Evolutionary conservation across 2,329 filamentous ascomycete species (phyloP).

Genomic region (Apiospora malaysiana): DNA sequence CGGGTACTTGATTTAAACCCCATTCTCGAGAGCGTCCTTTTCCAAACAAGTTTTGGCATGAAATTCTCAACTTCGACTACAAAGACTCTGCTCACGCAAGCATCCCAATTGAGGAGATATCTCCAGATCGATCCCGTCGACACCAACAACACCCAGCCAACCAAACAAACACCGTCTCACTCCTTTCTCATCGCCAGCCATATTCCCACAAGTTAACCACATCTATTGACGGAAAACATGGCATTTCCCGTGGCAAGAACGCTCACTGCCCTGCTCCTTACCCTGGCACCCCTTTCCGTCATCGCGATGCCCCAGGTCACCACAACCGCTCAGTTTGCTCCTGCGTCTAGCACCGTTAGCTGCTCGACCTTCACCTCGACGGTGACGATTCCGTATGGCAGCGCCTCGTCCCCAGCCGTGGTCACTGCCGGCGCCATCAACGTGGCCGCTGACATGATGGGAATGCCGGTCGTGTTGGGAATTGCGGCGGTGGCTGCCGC

Average conservation of each 20-base stretch:
- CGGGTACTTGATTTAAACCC: neutral
- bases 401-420: neutral
- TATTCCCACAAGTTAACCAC: neutral
- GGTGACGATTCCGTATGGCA: neutral
- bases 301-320: neutral
- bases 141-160: neutral
- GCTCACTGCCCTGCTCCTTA: neutral
- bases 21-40: neutral
- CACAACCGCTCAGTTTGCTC: neutral
- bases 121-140: neutral
- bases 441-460: neutral
- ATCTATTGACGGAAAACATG: neutral
- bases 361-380: neutral
- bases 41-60: neutral
- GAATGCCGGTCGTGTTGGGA: neutral
- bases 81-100: neutral
- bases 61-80: neutral
- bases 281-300: neutral
- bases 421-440: neutral
- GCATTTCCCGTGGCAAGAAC: neutral
- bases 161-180: neutral
- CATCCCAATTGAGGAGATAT: neutral
- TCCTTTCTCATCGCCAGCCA: neutral
- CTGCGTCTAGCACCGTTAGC: neutral
- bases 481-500: neutral